Conservation (phyloP, 1,284 basidiomycete genomes). For the Psilocybe mexicana region DNA sequence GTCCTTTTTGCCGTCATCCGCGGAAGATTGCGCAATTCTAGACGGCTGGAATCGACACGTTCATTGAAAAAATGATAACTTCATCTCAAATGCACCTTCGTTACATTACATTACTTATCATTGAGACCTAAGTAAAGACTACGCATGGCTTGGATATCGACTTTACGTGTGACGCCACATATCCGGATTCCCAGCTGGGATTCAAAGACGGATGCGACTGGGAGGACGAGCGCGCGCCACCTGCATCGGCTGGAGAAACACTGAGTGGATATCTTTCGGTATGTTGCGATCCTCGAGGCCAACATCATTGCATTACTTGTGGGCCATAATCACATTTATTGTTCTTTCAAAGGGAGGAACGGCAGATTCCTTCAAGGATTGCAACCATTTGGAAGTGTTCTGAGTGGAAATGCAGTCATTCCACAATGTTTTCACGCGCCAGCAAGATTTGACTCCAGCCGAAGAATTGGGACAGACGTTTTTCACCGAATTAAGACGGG, state of each 20-base stretch:
- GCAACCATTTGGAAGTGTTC: too few relatives aligned
- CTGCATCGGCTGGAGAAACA: constrained; percentile 17
- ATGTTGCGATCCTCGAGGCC: not conserved
- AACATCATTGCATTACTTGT: not conserved
- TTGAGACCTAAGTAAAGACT: constrained; percentile 29
- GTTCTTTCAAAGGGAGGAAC: too few relatives aligned
- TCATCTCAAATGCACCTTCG: constrained; percentile 26
- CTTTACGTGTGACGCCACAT: constrained; percentile 42
- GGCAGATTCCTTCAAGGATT: too few relatives aligned
- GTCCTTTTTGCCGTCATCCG: constrained; percentile 39
- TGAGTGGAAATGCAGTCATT: not conserved
- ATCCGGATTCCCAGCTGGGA: constrained; percentile 33
- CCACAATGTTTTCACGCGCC: constrained; percentile 16
- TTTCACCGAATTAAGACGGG: constrained; percentile 2
- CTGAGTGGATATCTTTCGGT: not conserved
- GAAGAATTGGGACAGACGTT: not conserved
- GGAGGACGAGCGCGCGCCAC: constrained; percentile 30
- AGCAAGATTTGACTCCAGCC: constrained; percentile 1
- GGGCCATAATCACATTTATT: not conserved
- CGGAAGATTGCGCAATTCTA: constrained; percentile 42
- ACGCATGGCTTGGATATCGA: constrained; percentile 30
- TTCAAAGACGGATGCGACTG: constrained; percentile 17
- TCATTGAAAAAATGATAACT: constrained; percentile 29
- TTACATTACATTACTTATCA: constrained; percentile 27
- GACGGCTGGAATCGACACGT: constrained; percentile 30